Percentiles rank a stretch among this genome's conserved stretches.
Conservation (phyloP, 345 rosid species). For the Gossypium australe region DNA sequence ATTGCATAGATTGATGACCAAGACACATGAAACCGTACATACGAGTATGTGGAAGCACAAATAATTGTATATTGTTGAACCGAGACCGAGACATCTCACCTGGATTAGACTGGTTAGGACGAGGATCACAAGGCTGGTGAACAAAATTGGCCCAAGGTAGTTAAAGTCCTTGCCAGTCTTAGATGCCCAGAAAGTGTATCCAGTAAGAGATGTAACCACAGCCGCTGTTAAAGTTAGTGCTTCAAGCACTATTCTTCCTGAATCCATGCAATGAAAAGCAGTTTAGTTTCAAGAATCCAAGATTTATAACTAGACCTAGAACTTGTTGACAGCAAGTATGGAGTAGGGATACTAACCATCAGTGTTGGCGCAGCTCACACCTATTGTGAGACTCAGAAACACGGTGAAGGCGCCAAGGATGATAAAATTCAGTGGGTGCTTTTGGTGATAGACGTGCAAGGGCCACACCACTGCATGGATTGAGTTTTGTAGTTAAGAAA, state of each 20-base stretch:
- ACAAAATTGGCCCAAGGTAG: conserved; percentile 79
- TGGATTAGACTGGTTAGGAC: conserved; percentile 76
- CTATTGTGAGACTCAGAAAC: conserved; percentile 77
- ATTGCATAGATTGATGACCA: no score
- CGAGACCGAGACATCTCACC: conserved; percentile 34
- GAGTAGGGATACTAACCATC: conserved; percentile 45
- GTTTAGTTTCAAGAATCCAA: neutral
- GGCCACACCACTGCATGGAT: conserved; percentile 84
- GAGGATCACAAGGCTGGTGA: conserved; percentile 80
- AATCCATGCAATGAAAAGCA: neutral
- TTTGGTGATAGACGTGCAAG: conserved; percentile 81
- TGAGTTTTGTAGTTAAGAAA: neutral
- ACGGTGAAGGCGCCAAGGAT: conserved; percentile 79
- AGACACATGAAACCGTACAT: no score
- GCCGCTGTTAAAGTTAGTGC: conserved; percentile 84
- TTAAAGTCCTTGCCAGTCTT: conserved; percentile 94
- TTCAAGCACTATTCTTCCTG: conserved; percentile 94
- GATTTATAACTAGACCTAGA: neutral
- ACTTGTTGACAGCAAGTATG: neutral
- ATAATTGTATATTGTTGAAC: neutral
- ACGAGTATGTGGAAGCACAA: no score
- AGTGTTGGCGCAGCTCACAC: conserved; percentile 82
- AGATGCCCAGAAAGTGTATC: conserved; percentile 94
- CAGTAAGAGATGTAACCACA: conserved; percentile 80
- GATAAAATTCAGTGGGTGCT: conserved; percentile 85